Evolutionary conservation across 1,284 basidiomycete genomes (phyloP).

Genomic region (Pseudozyma thailandica): DNA sequence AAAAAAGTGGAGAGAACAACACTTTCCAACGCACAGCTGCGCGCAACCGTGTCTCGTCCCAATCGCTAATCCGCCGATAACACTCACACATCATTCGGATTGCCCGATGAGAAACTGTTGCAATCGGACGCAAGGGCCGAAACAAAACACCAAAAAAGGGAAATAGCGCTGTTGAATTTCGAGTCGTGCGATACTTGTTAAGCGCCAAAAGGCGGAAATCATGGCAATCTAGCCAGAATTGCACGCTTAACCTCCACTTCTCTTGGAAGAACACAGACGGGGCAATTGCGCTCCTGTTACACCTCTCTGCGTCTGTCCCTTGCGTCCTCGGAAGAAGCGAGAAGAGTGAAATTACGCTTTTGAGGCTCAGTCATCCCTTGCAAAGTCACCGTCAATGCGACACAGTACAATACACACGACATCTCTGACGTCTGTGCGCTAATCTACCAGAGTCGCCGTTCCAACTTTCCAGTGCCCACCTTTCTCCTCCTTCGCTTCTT

Average conservation of each 20-base stretch:
- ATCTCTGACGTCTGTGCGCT: constrained; percentile 9
- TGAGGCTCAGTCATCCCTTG: background rate
- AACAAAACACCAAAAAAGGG: too few species aligned
- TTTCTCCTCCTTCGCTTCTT: background rate
- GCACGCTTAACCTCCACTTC: background rate
- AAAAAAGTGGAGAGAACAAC: constrained; percentile 39
- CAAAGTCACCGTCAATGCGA: background rate
- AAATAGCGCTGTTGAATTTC: background rate
- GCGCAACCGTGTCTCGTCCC: background rate
- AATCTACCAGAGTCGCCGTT: background rate
- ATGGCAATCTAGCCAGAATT: constrained; percentile 15
- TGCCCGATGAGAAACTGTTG: constrained; percentile 1
- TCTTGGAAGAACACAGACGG: background rate
- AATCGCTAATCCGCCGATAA: constrained; percentile 1
- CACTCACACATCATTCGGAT: background rate
- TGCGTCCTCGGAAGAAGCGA: too few species aligned
- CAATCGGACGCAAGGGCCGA: constrained; percentile 1
- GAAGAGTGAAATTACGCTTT: background rate
- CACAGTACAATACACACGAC: constrained; percentile 16
- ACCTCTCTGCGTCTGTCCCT: too few species aligned
- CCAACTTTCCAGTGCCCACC: background rate
- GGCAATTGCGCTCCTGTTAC: too few species aligned
- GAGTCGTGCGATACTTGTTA: constrained; percentile 15
- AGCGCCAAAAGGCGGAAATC: constrained; percentile 13
- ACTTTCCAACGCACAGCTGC: constrained; percentile 10